phyloP scores from a whole-genome alignment of 306 rosid species.

The Medicago truncatula region MtrunA17r5.0-ANR NC_053042.1:43196501-43197000 shows the following conservation, averaged over 20 bases:
- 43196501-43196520: neutral
- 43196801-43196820: slow-evolving; percentile 76
- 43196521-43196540: slow-evolving; percentile 5
- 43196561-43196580: slow-evolving; percentile 1
- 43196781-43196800: slow-evolving; percentile 74
- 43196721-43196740: slow-evolving; percentile 60
- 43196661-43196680: slow-evolving; percentile 47
- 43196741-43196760: slow-evolving; percentile 47
- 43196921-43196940: slow-evolving; percentile 86
- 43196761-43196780: slow-evolving; percentile 65
- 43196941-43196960: slow-evolving; percentile 64
- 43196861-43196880: slow-evolving; percentile 84
- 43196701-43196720: slow-evolving; percentile 66
- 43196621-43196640: slow-evolving; percentile 55
- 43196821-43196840: slow-evolving; percentile 35
- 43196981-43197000: slow-evolving; percentile 42
- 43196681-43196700: slow-evolving; percentile 70
- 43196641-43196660: slow-evolving; percentile 49
- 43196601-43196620: slow-evolving; percentile 66
- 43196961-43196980: slow-evolving; percentile 39
- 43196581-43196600: slow-evolving; percentile 56
- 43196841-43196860: slow-evolving; percentile 61
- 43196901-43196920: slow-evolving; percentile 45
- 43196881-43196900: slow-evolving; percentile 42
- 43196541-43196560: neutral